Base-by-base conservation (phyloP, 768 basidiomycete genomes). In the Leccinum variicolor region DNA sequence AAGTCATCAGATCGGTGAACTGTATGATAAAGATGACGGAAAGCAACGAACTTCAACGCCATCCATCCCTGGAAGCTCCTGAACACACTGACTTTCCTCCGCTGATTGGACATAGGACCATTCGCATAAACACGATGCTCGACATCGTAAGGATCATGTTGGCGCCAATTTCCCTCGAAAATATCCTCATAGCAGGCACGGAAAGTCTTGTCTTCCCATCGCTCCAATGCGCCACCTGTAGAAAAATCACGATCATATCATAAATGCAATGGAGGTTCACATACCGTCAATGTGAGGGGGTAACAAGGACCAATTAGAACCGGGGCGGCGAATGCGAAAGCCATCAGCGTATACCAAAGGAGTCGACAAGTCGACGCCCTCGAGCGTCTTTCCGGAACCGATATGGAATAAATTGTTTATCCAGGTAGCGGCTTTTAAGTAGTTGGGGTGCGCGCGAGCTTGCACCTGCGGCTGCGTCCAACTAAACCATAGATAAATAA, bases 31-130 rank as follows among this genome's bases (percentile, higher is more conserved):
- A 33, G 48, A 39, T 19, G 31, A 19, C 19, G 11, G 17, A 60
- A 13, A 53, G 17, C 57, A 54, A 55, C 64, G 6, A 52, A 87
- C 84, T 83, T 85, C 76, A 87, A 75, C 1, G 87, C 78, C 13
- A 88, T 69, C 89, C 89, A 90, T 17, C 88, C 89, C 64, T 90
- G 89, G 75, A 86, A 90, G 2, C 84, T 83, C 53, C 82, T 74
- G 65, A 84, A 83, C 7, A 83, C 76, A 55, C 69, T 81, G n/a
- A 79, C 77, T 69, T 82, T 83, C 54, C 75, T 78, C 5, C 78
- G 77, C 13, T 78, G 75, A 34, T 11, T 3, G 29, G 11, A 31
- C 11, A 31, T 31, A 11, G 11, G 0, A 31, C 29, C 4, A 36
- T 79, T 72, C 1, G 87, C 89, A 54, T 82, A 68, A 28, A 90